Evolutionary conservation across 2,329 filamentous ascomycete genomes (phyloP), one percentile per base, ranked within the genome.

Genomic region (Hypoxylon sp.): DNA sequence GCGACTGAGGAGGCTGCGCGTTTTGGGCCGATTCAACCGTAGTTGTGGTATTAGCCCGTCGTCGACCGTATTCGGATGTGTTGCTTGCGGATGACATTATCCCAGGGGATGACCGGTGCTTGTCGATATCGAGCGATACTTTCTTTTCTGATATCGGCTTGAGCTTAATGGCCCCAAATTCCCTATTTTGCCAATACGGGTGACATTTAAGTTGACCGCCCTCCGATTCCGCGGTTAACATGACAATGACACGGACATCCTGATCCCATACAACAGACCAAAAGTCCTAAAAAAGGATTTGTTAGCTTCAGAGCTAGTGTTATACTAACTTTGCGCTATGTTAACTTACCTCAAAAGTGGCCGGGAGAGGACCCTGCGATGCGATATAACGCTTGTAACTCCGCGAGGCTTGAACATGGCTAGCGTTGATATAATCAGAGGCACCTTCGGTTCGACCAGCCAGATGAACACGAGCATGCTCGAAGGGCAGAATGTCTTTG

Each of bases 201-300:
- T 99, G 94, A 69, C 95, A 97, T 79, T 98, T 99, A 48, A 97
- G 84, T 77, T 97, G 94, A 0, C 95, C 94, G 23, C 94, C 93
- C 81, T 99, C 96, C 25, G 92, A 88, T 79, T 98, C 95, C 1
- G 96, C 95, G 5, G 96, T 99, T 72, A 99, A 86, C 91, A 98
- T 98, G 70, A 98, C 94, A 68, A 99, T 91, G 25, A 98, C 93
- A 56, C 95, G 91, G 2, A 97, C 91, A 76, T 98, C 94, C 79
- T 98, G 93, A 77, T 98, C 94, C 96, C 96, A 99, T 30, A 98
- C 86, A 10, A 98, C 91, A 66, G 93, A 95, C 96, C 96, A 99
- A 77, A 99, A 99, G 79, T 99, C 96, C 93, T 96, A 72, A 5
- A 34, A 30, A 2, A 55, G 32, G 6, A 49, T 53, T 38, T 55